Evolutionary conservation across 2,329 filamentous ascomycete genomes (phyloP), one percentile per base, ranked within the genome.

Genomic region (Tolypocladium sp.): DNA sequence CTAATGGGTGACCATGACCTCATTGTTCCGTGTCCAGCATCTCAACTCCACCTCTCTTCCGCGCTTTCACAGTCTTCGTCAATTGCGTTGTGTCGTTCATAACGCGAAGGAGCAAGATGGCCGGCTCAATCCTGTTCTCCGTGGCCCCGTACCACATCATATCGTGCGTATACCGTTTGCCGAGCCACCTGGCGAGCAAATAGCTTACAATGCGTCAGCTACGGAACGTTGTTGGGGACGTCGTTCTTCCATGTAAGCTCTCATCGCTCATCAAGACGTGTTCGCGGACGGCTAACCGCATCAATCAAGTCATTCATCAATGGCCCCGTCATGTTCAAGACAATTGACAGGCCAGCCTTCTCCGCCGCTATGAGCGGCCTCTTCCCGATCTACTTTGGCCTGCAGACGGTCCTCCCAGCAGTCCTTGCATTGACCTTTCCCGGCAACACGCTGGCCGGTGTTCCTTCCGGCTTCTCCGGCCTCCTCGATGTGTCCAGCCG

Each of bases 361-460:
- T 85, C 88, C 33, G 80, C 85, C 22, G 82, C 97, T 38, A 93
- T 97, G 74, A 82, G 85, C 64, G 84, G 84, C 63, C 84, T 92
- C 57, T 96, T 97, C 77, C 91, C 91, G 40, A 81, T 91, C 67
- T 99, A 96, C 79, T 97, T 97, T 73, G 79, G 84, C 53, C 77
- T 97, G 59, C 93, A 97, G 76, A 87, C 91, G 4, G 80, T 82
- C 7, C 77, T 93, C 1, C 91, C 94, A 0, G 73, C 88, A 20
- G 69, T 90, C 27, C 78, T 97, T 22, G 87, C 89, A 25, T 70
- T 95, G 58, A 97, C 93, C 5, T 93, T 91, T 70, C 92, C 92
- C 7, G 86, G 83, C n/a, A 81, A 80, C 66, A 69, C 70, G 55
- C 64, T 80, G 59, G 75, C 77, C 57, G 74, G 84, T 61, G 60